Evolutionary conservation across 1,139 yeast genomes (phyloP).

Genomic region (Magnusiomyces magnusii): DNA sequence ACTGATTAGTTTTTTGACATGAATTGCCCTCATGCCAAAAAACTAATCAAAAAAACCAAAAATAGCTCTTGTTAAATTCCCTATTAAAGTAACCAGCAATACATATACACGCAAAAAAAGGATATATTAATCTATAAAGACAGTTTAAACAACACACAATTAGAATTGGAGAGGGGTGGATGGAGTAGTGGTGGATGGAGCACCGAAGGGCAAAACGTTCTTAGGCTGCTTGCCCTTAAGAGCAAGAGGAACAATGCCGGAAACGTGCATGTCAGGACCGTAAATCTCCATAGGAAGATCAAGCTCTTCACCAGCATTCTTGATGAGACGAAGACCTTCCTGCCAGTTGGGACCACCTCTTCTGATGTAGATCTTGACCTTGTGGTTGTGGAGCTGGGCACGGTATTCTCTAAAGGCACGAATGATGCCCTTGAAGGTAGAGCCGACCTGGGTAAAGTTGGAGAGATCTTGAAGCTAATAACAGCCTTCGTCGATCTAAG

Average conservation of each 20-base stretch:
- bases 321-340: conserved; percentile 41
- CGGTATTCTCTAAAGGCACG: conserved; percentile 41
- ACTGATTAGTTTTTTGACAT: too few relatives aligned
- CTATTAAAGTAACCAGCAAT: too few relatives aligned
- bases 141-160: not conserved
- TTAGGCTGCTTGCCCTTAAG: conserved; percentile 36
- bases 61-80: too few relatives aligned
- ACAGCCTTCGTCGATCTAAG: not conserved
- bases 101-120: too few relatives aligned
- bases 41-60: too few relatives aligned
- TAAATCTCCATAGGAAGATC: conserved; percentile 42
- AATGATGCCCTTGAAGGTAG: conserved; percentile 43
- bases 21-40: too few relatives aligned
- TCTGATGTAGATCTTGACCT: conserved; percentile 39
- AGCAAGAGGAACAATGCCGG: conserved; percentile 41
- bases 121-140: too few relatives aligned
- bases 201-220: conserved; percentile 35
- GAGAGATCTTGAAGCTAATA: conserved; percentile 43
- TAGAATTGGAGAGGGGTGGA: conserved; percentile 29
- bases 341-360: conserved; percentile 46
- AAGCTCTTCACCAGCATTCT: conserved; percentile 41
- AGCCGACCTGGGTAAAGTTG: conserved; percentile 43
- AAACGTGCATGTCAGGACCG: conserved; percentile 45
- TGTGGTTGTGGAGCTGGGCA: conserved; percentile 35
- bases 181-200: conserved; percentile 30